These are phyloP conservation scores for Petrea volubilis DNA, from an alignment of 257 asterid species.

Conservation along the genomic window DNA sequence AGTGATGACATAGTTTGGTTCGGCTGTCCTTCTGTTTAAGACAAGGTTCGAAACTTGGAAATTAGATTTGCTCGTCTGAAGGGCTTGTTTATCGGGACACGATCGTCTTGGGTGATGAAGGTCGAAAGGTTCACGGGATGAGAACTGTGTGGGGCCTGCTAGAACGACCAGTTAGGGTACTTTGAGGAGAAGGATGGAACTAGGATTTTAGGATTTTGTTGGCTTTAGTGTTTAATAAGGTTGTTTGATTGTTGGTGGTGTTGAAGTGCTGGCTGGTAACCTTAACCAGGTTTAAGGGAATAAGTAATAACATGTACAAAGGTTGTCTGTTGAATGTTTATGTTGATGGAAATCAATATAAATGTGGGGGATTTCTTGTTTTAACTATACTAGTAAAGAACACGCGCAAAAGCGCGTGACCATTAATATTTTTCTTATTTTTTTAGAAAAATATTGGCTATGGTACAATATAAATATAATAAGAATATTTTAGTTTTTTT, in stretches of 20 bases:
- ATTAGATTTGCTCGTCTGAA: not conserved
- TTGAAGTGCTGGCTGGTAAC: slow-evolving; percentile 32
- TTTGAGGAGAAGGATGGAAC: not conserved
- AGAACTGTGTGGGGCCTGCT: not conserved
- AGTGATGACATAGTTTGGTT: slow-evolving; percentile 45
- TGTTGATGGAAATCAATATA: too few relatives aligned
- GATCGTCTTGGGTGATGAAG: too few relatives aligned
- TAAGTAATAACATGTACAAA: too few relatives aligned
- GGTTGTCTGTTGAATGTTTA: too few relatives aligned
- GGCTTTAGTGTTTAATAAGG: slow-evolving; percentile 29
- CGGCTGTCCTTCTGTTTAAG: not conserved
- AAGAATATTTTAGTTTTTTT: too few relatives aligned
- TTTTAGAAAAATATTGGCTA: too few relatives aligned
- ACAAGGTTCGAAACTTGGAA: not conserved
- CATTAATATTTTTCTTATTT: too few relatives aligned
- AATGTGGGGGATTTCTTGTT: too few relatives aligned
- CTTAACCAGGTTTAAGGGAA: slow-evolving; percentile 28
- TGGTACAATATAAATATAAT: too few relatives aligned
- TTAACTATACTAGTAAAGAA: too few relatives aligned
- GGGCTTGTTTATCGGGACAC: not conserved
- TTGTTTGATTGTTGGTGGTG: slow-evolving; percentile 29
- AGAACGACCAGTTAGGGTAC: not conserved
- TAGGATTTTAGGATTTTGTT: slow-evolving; percentile 26
- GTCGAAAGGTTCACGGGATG: slow-evolving; percentile 17
- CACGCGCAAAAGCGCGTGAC: too few relatives aligned